Conservation (phyloP, 257 asterid genomes). For the Lycium ferocissimum region DNA sequence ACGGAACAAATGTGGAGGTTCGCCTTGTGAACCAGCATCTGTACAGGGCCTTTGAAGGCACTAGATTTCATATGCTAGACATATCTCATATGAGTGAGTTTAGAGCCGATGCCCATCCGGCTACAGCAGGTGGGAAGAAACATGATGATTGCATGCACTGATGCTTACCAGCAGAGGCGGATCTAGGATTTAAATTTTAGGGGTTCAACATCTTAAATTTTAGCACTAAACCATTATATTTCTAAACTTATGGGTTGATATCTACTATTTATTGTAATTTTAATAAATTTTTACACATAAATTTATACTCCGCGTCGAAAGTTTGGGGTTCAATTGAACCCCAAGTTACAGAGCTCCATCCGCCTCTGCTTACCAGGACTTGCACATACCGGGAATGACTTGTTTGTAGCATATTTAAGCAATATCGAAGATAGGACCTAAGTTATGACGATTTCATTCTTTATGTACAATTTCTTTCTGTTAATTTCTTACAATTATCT, state of each 20-base stretch:
- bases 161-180: conserved; percentile 70
- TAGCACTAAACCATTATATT: too few relatives aligned
- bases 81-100: conserved; percentile 76
- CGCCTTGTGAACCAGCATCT: conserved; percentile 75
- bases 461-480: background rate
- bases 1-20: conserved; percentile 74
- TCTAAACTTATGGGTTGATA: too few relatives aligned
- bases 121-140: conserved; percentile 78
- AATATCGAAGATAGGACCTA: conserved; percentile 41
- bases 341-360: too few relatives aligned
- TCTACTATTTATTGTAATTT: too few relatives aligned
- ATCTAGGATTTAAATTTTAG: too few relatives aligned
- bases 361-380: conserved; percentile 64
- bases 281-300: too few relatives aligned
- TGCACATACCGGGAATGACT: conserved; percentile 91
- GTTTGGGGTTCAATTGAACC: too few relatives aligned
- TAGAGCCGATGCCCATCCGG: conserved; percentile 94
- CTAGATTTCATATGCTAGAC: conserved; percentile 65
- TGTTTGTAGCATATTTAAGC: conserved; percentile 63
- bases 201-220: too few relatives aligned
- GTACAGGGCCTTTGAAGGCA: conserved; percentile 57
- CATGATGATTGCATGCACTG: conserved; percentile 99
- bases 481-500: background rate
- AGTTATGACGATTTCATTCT: background rate
- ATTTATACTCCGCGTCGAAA: too few relatives aligned